Conservation (phyloP, 208 protist genomes). For the Leishmania tarentolae region DNA sequence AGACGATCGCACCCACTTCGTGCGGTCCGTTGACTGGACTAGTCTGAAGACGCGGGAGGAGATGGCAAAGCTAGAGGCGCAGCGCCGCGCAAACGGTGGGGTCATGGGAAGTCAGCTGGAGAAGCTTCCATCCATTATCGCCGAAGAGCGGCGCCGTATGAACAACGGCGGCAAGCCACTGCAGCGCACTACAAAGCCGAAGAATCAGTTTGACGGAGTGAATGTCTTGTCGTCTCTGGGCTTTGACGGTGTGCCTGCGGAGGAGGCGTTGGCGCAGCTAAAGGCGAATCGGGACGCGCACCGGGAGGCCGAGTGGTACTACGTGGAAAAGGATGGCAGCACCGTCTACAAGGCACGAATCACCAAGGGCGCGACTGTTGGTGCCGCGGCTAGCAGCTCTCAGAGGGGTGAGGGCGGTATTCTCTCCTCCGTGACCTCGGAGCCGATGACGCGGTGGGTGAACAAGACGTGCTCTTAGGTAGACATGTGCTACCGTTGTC, state of each 20-base stretch:
- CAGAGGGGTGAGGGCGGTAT: constrained; percentile 30
- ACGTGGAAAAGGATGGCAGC: constrained; percentile 67
- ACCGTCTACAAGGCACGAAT: constrained; percentile 77
- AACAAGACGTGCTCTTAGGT: constrained; percentile 55
- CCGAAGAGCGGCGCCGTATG: constrained; percentile 17
- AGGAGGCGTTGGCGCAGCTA: constrained; percentile 63
- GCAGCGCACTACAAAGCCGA: constrained; percentile 71
- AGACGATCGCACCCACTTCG: constrained; percentile 68
- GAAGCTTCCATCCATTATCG: constrained; percentile 28
- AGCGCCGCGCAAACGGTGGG: constrained; percentile 18
- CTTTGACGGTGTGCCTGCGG: constrained; percentile 40
- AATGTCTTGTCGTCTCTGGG: constrained; percentile 63
- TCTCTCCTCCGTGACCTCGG: constrained; percentile 34
- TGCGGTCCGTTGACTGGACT: constrained; percentile 67
- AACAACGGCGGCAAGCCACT: constrained; percentile 6
- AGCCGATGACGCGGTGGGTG: constrained; percentile 66
- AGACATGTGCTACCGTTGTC: not conserved
- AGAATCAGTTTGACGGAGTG: constrained; percentile 87
- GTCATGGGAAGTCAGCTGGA: constrained; percentile 7
- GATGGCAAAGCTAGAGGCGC: constrained; percentile 34
- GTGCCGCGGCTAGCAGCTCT: not conserved
- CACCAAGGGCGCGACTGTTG: constrained; percentile 15
- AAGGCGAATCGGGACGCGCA: constrained; percentile 47
- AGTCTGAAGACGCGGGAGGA: constrained; percentile 50
- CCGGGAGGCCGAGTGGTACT: constrained; percentile 61